Evolutionary conservation across 2,329 filamentous ascomycete species (phyloP), one percentile per base, ranked within the genome.

Genomic region (Ophiocordyceps camponoti-saundersi): DNA sequence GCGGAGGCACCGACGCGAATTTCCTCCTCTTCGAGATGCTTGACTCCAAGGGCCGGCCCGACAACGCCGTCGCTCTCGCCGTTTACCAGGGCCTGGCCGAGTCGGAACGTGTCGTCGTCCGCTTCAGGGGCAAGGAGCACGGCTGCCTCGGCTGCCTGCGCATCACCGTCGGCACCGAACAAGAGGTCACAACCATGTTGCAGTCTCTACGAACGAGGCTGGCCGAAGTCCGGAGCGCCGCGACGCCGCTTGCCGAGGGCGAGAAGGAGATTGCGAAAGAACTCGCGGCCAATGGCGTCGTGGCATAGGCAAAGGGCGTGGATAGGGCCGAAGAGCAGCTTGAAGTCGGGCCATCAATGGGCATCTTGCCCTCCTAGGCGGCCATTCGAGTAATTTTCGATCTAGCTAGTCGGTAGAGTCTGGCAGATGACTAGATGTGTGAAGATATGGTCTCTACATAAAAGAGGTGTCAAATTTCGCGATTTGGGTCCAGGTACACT

Each of bases 1-100:
- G 82, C 20, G 92, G 92, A 45, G 92, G 92, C 3, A 71, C 68
- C 2, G 82, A 80, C 48, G 83, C 85, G 52, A 98, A 98, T 62
- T 98, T 96, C 60, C 55, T 98, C 56, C 74, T 98, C 10, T 89
- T 86, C 48, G 86, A 96, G 69, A 85, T 98, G 58, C 68, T 95
- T 30, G 77, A 93, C 58, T 65, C 67, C 20, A 65, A 74, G 2
- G 86, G 85, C 0, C 69, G 79, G 59, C 84, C 92, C 1, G 84
- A 87, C 58, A 98, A 95, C 55, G 69, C 70, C 44, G 75, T 77
- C 1, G 92, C 92, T 16, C 62, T 89, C 56, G 78, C 77, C 12
- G 82, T 90, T 8, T 98, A 98, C 62, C 80, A 93, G 65, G 72
- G 70, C 29, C 71, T 98, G 56, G 92, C 92, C 1, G 87, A 94